A percentile compares a stretch with the other conserved stretches of the same genome.
phyloP scores from a whole-genome alignment of 2,329 filamentous ascomycete genomes.

The Apiospora marii region DNA sequence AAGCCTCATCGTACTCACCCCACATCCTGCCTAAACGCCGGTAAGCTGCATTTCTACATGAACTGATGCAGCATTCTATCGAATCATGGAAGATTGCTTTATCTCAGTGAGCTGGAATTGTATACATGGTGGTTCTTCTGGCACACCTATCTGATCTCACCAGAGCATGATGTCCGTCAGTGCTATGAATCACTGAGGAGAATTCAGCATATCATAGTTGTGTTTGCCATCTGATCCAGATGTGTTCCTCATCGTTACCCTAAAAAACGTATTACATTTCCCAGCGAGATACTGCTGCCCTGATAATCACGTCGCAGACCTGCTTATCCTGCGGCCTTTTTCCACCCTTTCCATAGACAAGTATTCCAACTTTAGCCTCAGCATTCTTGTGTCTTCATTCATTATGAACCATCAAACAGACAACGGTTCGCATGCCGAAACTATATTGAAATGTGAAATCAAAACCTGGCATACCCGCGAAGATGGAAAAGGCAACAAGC shows the following conservation, averaged over 20 bases:
- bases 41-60: background rate
- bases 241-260: no score
- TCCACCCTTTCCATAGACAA: background rate
- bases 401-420: background rate
- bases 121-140: no score
- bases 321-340: background rate
- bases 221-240: no score
- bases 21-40: background rate
- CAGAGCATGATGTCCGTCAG: no score
- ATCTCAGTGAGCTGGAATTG: no score
- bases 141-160: no score
- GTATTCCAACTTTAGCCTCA: background rate
- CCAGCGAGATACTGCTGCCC: background rate
- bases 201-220: no score
- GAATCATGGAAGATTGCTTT: no score
- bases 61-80: no score
- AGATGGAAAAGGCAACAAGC: background rate
- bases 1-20: background rate
- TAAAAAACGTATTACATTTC: no score
- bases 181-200: no score
- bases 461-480: background rate
- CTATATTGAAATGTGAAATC: background rate
- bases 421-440: background rate
- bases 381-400: background rate
- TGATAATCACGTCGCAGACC: background rate